Percentiles rank a stretch among this genome's conserved stretches.
phyloP scores from a whole-genome alignment of 441 rosid genomes.

The Theobroma grandiflorum region DNA sequence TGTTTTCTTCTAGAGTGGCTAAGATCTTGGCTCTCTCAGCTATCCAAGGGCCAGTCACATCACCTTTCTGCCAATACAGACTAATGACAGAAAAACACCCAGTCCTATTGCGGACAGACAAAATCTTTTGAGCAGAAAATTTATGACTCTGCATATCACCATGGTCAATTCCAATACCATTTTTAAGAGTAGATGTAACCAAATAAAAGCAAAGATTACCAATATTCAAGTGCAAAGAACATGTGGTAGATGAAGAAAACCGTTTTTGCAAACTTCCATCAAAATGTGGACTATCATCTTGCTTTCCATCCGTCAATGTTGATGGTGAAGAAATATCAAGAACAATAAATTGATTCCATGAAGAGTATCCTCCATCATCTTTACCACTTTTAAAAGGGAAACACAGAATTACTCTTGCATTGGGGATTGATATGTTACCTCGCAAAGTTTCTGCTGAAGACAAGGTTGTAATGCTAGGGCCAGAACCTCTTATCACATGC shows the following conservation, averaged over 20 bases:
- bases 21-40: slow-evolving; percentile 81
- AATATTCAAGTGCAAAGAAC: slow-evolving; percentile 62
- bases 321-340: slow-evolving; percentile 64
- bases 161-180: slow-evolving; percentile 43
- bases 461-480: slow-evolving; percentile 38
- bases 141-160: slow-evolving; percentile 38
- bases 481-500: slow-evolving; percentile 46
- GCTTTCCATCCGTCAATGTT: slow-evolving; percentile 45
- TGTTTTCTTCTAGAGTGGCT: slow-evolving; percentile 68
- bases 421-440: slow-evolving; percentile 66
- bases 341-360: slow-evolving; percentile 78
- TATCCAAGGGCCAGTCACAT: slow-evolving; percentile 71
- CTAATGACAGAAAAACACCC: slow-evolving; percentile 67
- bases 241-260: slow-evolving; percentile 48
- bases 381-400: slow-evolving; percentile 65
- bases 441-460: slow-evolving; percentile 51
- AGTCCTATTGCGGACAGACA: slow-evolving; percentile 56
- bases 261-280: slow-evolving; percentile 41
- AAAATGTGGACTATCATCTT: slow-evolving; percentile 42
- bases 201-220: slow-evolving; percentile 69
- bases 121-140: slow-evolving; percentile 60
- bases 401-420: slow-evolving; percentile 82
- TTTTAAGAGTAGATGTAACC: slow-evolving; percentile 55
- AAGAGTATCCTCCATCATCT: slow-evolving; percentile 45
- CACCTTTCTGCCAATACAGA: slow-evolving; percentile 84